phyloP scores from a whole-genome alignment of 768 basidiomycete species.

The Termitomyces sp. region DNA sequence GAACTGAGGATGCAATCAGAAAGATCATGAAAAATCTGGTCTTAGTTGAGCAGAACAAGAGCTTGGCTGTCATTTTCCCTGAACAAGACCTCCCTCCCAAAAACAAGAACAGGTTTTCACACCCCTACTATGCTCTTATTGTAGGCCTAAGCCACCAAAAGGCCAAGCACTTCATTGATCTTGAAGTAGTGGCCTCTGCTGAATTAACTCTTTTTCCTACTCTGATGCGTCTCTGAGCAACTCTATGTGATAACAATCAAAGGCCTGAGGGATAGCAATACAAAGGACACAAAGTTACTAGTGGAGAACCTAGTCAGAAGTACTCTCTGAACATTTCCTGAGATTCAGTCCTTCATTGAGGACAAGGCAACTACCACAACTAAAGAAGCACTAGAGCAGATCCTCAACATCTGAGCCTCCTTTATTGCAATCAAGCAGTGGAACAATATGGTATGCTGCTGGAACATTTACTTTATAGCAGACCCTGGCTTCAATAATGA shows the following conservation, averaged over 20 bases:
- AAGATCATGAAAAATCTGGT: not conserved
- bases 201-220: not conserved
- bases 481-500: not conserved
- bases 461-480: not conserved
- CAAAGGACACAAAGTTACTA: accelerated
- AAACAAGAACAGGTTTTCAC: not conserved
- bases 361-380: accelerated
- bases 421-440: not conserved
- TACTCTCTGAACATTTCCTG: not conserved
- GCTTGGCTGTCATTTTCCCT: not conserved
- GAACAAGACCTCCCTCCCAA: not conserved
- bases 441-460: not conserved
- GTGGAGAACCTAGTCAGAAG: not conserved
- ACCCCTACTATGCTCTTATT: not conserved
- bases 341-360: not conserved
- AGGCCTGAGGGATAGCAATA: not conserved
- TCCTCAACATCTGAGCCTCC: not conserved
- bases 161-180: not conserved
- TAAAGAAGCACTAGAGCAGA: not conserved
- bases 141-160: not conserved
- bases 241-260: not conserved
- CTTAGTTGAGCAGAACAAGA: not conserved
- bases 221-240: no score
- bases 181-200: not conserved
- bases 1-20: not conserved